Base-by-base conservation (phyloP, 805 yeast species). In the Millerozyma miso region DNA sequence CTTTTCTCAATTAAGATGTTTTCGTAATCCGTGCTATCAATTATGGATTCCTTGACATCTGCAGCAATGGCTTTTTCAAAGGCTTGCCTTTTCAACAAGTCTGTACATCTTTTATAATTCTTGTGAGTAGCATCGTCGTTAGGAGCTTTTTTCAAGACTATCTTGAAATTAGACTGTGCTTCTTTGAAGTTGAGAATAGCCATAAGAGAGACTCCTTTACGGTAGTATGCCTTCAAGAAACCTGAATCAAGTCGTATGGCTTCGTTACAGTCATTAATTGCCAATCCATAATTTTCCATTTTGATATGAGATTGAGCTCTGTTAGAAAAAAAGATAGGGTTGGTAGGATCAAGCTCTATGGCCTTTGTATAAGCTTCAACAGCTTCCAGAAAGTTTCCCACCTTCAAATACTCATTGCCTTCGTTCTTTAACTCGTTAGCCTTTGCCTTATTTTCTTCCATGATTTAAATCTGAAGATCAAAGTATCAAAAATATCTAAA, bases 271-370 rank as follows among this genome's bases (percentile, higher is more conserved):
- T 90, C 97, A n/a, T 62, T 69, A 2, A 90, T 76, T 0, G 97
- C 95, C 41, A 79, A 71, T 3, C 97, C 98, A 60, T 84, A 90
- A 54, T 83, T 83, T 60, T 91, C 99, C 43, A 82, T 62, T 55
- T 88, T 87, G 56, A 91, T 80, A 52, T 89, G 83, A 1, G 88
- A 96, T 59, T 88, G 89, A 0, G 98, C 97, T 49, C 97, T 74
- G 63, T 91, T 91, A 7, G 96, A 83, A 58, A 72, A 88, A 48
- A 83, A 80, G 26, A 82, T 74, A 2, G 86, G 79, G 40, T 82
- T 81, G 3, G 66, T 51, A 10, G 74, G 61, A 50, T 83, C 83
- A 12, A 83, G 50, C 20, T 73, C 83, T 31, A 91, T 84, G 6
- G 97, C 97, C 47, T 73, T 60, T 1, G 91, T 76, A 62, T 93